Conservation (phyloP, 352 stramenopile species). For the Globisporangium emineosum region DNA sequence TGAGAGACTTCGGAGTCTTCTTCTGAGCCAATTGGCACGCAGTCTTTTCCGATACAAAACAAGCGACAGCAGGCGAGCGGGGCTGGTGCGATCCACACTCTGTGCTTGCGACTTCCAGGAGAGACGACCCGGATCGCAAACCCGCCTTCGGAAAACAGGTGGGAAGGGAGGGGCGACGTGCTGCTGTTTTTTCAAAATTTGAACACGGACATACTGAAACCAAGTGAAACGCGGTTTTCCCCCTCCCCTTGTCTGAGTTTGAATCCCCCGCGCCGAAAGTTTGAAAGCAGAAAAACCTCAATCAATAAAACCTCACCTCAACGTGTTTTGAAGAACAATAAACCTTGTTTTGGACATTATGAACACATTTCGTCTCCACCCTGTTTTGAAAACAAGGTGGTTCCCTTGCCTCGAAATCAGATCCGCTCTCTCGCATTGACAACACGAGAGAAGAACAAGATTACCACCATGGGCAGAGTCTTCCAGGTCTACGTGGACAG, state of each 20-base stretch:
- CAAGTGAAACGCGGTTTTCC: slow-evolving; percentile 19
- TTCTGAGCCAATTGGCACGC: background rate
- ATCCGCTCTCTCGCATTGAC: background rate
- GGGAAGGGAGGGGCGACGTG: slow-evolving; percentile 22
- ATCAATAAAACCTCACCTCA: background rate
- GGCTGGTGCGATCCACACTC: background rate
- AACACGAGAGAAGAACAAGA: background rate
- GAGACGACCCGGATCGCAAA: slow-evolving; percentile 20
- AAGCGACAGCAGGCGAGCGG: background rate
- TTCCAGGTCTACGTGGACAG: slow-evolving; percentile 92
- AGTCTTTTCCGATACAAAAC: slow-evolving; percentile 21
- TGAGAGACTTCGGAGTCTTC: background rate
- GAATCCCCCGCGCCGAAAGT: slow-evolving; percentile 12
- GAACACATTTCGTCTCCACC: background rate
- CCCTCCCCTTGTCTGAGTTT: slow-evolving; percentile 10
- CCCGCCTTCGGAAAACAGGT: background rate
- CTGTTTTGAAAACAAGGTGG: background rate
- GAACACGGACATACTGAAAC: slow-evolving; percentile 31
- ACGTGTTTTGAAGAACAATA: background rate
- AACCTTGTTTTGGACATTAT: background rate
- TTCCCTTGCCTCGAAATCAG: background rate
- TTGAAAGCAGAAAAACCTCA: background rate
- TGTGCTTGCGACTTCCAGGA: background rate
- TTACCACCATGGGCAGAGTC: slow-evolving; percentile 75
- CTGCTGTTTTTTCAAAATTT: slow-evolving; percentile 31